phyloP scores from a whole-genome alignment of 2,329 filamentous ascomycete genomes.

The Botryotinia convoluta region DNA sequence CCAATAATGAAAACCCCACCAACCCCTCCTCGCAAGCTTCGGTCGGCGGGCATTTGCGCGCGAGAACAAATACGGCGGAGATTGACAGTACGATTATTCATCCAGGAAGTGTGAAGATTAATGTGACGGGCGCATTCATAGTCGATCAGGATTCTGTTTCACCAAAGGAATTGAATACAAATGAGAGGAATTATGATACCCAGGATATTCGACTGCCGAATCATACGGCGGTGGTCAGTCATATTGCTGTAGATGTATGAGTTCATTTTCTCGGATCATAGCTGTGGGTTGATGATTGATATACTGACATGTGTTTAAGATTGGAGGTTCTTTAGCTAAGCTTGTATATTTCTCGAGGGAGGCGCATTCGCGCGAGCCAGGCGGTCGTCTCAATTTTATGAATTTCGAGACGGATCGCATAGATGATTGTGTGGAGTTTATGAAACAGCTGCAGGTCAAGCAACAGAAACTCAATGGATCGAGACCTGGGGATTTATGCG shows the following conservation, averaged over 20 bases:
- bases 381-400: constrained; percentile 89
- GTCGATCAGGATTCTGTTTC: constrained; percentile 73
- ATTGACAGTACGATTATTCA: constrained; percentile 49
- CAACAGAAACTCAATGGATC: constrained; percentile 75
- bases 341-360: constrained; percentile 97
- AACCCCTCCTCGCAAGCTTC: constrained; percentile 24
- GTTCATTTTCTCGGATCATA: constrained; percentile 20
- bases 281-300: neutral
- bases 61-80: constrained; percentile 39
- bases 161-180: constrained; percentile 42
- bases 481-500: constrained; percentile 69
- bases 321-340: constrained; percentile 93
- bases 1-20: constrained; percentile 23
- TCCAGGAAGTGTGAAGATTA: constrained; percentile 81
- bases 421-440: constrained; percentile 89
- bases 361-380: constrained; percentile 71
- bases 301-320: constrained; percentile 51
- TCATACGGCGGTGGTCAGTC: constrained; percentile 91
- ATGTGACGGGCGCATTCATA: constrained; percentile 94
- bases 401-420: constrained; percentile 96
- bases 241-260: constrained; percentile 92
- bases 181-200: constrained; percentile 62
- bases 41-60: constrained; percentile 22
- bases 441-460: constrained; percentile 79
- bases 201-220: constrained; percentile 95